Conservation (phyloP, 2,329 filamentous ascomycete genomes). For the Plectosphaerella plurivora region DNA sequence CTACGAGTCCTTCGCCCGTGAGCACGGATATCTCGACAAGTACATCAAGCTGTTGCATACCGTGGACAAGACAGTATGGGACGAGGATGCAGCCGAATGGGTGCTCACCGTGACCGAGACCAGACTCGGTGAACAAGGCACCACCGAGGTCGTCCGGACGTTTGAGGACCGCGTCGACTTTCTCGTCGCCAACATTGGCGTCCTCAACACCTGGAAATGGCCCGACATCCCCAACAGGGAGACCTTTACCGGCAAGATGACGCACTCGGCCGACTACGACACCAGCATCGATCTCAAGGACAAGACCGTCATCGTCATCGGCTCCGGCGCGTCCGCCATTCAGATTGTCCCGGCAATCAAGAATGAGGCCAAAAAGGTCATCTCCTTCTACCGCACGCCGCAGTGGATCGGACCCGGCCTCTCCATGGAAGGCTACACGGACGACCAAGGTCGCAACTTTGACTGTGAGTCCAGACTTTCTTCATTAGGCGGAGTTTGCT, state of each 20-base stretch:
- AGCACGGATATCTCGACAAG: conserved; percentile 20
- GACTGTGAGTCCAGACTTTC: neutral
- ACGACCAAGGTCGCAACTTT: neutral
- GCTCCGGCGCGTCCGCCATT: conserved; percentile 1
- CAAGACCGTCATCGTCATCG: conserved; percentile 16
- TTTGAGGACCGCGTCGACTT: conserved; percentile 6
- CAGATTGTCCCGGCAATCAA: conserved; percentile 1
- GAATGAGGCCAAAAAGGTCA: conserved; percentile 16
- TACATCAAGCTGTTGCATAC: conserved; percentile 18
- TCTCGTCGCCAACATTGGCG: conserved; percentile 12
- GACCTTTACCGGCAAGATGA: conserved; percentile 25
- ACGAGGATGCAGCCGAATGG: conserved; percentile 13
- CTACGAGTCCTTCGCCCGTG: conserved; percentile 26
- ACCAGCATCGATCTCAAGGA: conserved; percentile 17
- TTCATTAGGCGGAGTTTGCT: neutral
- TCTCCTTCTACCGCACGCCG: conserved; percentile 26
- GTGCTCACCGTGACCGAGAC: neutral
- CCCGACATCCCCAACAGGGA: conserved; percentile 39
- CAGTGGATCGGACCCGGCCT: conserved; percentile 17
- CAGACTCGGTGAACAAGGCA: neutral
- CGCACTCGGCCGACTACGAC: conserved; percentile 30
- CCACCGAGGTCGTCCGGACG: neutral
- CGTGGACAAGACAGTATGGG: conserved; percentile 17
- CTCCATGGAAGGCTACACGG: neutral
- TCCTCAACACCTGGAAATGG: conserved; percentile 30